A percentile compares a stretch with the other conserved stretches of the same genome.
These are phyloP conservation scores for Ophiocordyceps polyrhachis-furcata DNA, from an alignment of 2,329 filamentous ascomycete species.

Conservation along the genomic window DNA sequence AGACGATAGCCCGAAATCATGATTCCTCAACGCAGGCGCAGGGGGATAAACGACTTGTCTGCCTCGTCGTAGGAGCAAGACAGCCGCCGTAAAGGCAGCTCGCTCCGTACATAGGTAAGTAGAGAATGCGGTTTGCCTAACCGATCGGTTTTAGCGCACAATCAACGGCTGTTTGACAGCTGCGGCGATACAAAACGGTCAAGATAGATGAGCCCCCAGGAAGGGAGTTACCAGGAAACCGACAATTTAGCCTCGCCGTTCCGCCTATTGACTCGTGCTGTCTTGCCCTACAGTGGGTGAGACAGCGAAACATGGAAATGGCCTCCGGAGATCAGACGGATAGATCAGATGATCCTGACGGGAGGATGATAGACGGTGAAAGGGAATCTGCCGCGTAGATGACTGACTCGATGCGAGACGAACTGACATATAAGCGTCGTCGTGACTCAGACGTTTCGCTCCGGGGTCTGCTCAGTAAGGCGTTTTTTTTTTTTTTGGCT, in stretches of 20 bases:
- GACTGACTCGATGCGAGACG: background rate
- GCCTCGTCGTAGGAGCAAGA: background rate
- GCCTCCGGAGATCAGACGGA: no score
- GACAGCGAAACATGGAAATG: no score
- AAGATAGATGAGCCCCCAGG: no score
- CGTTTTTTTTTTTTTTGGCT: background rate
- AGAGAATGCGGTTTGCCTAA: background rate
- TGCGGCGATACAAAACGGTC: background rate
- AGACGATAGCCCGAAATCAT: background rate
- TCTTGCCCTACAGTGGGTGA: no score
- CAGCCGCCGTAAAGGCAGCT: background rate
- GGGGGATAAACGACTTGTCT: background rate
- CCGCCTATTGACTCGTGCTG: no score
- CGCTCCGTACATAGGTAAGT: background rate
- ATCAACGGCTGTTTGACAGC: background rate
- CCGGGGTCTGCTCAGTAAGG: background rate
- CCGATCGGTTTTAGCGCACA: background rate
- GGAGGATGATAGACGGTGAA: no score
- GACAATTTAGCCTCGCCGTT: no score
- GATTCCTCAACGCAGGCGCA: background rate
- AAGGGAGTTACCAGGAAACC: no score
- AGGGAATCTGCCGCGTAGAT: background rate
- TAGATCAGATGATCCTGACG: no score
- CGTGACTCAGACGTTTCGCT: background rate
- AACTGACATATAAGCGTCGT: background rate